Evolutionary conservation across 106 monocot genomes (phyloP).

Genomic region (Amphibolis antarctica): DNA sequence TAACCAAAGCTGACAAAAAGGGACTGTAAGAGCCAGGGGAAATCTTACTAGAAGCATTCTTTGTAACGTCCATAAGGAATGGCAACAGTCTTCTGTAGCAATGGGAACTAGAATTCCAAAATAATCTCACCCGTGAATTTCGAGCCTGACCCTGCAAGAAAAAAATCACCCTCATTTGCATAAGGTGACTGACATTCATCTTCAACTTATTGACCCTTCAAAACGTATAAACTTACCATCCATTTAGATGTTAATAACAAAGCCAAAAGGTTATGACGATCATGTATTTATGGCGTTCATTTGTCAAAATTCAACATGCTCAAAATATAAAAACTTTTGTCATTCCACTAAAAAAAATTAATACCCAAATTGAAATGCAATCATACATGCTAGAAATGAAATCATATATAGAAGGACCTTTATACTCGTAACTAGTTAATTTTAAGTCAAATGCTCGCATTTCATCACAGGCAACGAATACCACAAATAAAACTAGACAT

Average conservation of each 20-base stretch:
- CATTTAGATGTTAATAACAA: background rate
- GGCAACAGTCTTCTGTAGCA: conserved; percentile 66
- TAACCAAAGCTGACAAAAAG: background rate
- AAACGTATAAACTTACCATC: background rate
- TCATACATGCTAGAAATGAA: too few relatives aligned
- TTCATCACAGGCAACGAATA: too few relatives aligned
- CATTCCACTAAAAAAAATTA: background rate
- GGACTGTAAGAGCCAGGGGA: background rate
- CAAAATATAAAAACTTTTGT: too few relatives aligned
- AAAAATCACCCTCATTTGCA: background rate
- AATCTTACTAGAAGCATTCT: conserved; percentile 20
- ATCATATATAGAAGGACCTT: too few relatives aligned
- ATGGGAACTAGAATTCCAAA: conserved; percentile 37
- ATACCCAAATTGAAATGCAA: background rate
- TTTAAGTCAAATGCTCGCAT: too few relatives aligned
- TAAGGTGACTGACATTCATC: background rate
- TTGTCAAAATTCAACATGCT: background rate
- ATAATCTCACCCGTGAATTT: conserved; percentile 32
- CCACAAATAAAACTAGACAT: too few relatives aligned
- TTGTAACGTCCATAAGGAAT: conserved; percentile 35
- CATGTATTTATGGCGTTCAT: too few relatives aligned
- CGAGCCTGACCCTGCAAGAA: conserved; percentile 24
- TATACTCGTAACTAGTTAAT: too few relatives aligned
- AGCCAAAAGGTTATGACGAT: too few relatives aligned
- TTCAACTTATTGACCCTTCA: background rate